Percentiles rank a stretch among this genome's conserved stretches.
Evolutionary conservation across 23 red algal species (phyloP).

Genomic region (Gracilaria gracilis): DNA sequence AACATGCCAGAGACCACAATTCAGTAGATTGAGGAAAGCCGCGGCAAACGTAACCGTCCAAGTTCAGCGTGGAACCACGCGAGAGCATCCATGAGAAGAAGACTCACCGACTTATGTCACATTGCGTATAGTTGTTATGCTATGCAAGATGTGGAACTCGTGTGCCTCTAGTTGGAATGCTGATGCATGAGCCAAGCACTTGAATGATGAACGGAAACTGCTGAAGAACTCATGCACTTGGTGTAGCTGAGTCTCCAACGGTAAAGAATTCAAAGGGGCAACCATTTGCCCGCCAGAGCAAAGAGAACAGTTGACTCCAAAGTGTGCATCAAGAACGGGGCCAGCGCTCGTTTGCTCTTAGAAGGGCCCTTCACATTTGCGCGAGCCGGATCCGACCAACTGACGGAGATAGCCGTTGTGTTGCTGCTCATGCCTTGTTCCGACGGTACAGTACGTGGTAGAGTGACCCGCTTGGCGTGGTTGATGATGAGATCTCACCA

Average conservation of each 20-base stretch:
- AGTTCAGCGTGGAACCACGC: neutral
- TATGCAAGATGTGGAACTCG: neutral
- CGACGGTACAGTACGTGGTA: too few relatives aligned
- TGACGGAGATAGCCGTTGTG: too few relatives aligned
- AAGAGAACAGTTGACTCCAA: too few relatives aligned
- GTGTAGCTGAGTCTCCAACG: neutral
- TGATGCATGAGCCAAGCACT: too few relatives aligned
- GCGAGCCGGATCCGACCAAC: too few relatives aligned
- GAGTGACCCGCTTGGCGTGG: neutral
- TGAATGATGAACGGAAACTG: neutral
- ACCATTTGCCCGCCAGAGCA: neutral
- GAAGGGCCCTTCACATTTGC: neutral
- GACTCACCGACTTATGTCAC: conserved; percentile 18
- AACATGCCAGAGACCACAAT: too few relatives aligned
- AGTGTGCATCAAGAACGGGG: neutral
- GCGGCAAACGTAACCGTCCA: neutral
- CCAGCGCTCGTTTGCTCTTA: neutral
- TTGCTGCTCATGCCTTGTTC: too few relatives aligned
- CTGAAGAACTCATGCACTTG: neutral
- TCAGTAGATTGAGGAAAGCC: conserved; percentile 6
- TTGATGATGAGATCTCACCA: neutral
- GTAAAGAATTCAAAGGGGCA: neutral
- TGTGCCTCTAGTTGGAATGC: too few relatives aligned
- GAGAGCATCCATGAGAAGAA: neutral
- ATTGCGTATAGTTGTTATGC: neutral